These are phyloP conservation scores for Umbelopsis sp. DNA, from an alignment of 371 early-diverging fungal species.

Conservation along the genomic window DNA sequence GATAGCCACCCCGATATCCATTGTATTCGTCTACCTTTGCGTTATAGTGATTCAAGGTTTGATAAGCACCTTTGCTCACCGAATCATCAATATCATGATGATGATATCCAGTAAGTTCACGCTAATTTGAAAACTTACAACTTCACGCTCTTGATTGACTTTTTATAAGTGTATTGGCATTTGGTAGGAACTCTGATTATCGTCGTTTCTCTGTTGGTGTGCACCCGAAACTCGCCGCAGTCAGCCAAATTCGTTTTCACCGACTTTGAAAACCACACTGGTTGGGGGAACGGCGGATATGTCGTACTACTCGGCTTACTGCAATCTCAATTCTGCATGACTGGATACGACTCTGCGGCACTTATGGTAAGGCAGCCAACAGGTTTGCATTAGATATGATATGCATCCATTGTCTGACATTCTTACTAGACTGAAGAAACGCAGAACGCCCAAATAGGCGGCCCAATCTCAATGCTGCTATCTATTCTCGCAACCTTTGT, in stretches of 20 bases:
- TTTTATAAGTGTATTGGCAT: slow-evolving; percentile 41
- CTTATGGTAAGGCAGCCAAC: slow-evolving; percentile 46
- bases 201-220: slow-evolving; percentile 31
- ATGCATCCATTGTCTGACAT: too few relatives aligned
- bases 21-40: slow-evolving; percentile 43
- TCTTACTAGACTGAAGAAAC: slow-evolving; percentile 55
- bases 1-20: neutral
- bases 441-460: slow-evolving; percentile 49
- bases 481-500: slow-evolving; percentile 52
- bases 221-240: slow-evolving; percentile 45
- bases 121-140: neutral
- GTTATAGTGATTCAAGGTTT: slow-evolving; percentile 47
- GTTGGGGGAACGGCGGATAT: slow-evolving; percentile 41
- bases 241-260: slow-evolving; percentile 52
- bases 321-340: slow-evolving; percentile 44
- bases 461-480: slow-evolving; percentile 55
- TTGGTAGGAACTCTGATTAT: slow-evolving; percentile 40
- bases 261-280: slow-evolving; percentile 46
- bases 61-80: slow-evolving; percentile 49
- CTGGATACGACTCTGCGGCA: slow-evolving; percentile 62
- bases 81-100: slow-evolving; percentile 46
- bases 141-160: neutral
- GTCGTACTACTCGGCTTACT: slow-evolving; percentile 54
- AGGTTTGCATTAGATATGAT: neutral
- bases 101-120: slow-evolving; percentile 32